A percentile compares a stretch with the other conserved stretches of the same genome.
phyloP scores from a whole-genome alignment of 2,329 filamentous ascomycete genomes.

The Ciborinia camelliae region DNA sequence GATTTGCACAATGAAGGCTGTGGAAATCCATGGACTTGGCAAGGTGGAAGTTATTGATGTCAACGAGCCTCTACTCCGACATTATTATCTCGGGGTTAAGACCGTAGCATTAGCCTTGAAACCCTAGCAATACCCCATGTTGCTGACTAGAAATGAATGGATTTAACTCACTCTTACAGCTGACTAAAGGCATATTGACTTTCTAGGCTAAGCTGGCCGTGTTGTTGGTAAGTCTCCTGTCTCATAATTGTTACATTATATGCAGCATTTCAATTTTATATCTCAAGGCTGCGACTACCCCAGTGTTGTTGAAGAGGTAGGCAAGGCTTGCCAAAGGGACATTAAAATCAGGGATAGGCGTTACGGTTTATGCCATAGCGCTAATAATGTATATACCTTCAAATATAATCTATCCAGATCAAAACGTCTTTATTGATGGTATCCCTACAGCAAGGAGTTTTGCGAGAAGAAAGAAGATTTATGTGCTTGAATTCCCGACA shows the following conservation, averaged over 20 bases:
- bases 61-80: background rate
- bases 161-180: background rate
- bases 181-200: background rate
- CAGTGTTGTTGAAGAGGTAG: background rate
- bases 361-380: background rate
- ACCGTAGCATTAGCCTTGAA: background rate
- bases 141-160: background rate
- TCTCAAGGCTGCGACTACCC: background rate
- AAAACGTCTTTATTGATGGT: too few relatives aligned
- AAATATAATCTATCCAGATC: too few relatives aligned
- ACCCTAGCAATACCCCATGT: background rate
- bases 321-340: background rate
- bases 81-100: background rate
- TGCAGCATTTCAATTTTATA: background rate
- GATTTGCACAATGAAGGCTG: background rate
- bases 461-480: background rate
- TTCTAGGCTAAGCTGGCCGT: background rate
- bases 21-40: too few relatives aligned
- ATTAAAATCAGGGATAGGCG: background rate
- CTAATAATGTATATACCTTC: background rate
- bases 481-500: background rate
- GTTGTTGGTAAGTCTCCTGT: background rate
- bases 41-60: background rate
- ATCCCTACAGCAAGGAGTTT: too few relatives aligned
- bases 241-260: background rate